phyloP scores from a whole-genome alignment of 495 filamentous ascomycete species.

The Podospora bellae-mahoneyi region DNA sequence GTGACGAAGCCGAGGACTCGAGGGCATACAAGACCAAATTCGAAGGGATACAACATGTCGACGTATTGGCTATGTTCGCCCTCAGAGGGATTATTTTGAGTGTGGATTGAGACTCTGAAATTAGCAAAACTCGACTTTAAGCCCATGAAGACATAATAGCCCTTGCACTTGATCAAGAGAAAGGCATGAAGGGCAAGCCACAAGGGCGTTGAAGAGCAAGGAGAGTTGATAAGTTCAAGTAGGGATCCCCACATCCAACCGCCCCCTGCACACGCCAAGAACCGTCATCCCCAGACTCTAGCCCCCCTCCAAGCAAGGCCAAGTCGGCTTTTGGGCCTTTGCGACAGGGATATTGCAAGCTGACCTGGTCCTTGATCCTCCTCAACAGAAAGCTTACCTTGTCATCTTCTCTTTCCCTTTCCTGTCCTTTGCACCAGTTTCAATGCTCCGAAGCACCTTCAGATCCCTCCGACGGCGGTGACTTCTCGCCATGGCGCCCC shows the following conservation, averaged over 20 bases:
- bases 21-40: neutral
- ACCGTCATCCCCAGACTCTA: neutral
- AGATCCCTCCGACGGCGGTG: constrained; percentile 44
- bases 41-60: neutral
- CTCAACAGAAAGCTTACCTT: neutral
- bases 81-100: neutral
- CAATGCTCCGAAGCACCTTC: constrained; percentile 31
- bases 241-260: neutral
- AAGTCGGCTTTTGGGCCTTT: neutral
- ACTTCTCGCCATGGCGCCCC: constrained; percentile 40
- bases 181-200: neutral
- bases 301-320: neutral
- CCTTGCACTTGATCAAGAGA: neutral
- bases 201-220: neutral
- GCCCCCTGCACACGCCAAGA: neutral
- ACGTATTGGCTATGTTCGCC: neutral
- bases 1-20: neutral
- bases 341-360: neutral
- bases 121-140: neutral
- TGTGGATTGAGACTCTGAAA: neutral
- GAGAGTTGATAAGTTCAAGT: neutral
- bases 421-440: neutral
- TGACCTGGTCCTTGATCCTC: neutral
- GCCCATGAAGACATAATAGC: too few species aligned
- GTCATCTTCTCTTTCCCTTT: neutral